Conservation (phyloP, 2,329 filamentous ascomycete genomes). For the Exophiala sideris region DNA sequence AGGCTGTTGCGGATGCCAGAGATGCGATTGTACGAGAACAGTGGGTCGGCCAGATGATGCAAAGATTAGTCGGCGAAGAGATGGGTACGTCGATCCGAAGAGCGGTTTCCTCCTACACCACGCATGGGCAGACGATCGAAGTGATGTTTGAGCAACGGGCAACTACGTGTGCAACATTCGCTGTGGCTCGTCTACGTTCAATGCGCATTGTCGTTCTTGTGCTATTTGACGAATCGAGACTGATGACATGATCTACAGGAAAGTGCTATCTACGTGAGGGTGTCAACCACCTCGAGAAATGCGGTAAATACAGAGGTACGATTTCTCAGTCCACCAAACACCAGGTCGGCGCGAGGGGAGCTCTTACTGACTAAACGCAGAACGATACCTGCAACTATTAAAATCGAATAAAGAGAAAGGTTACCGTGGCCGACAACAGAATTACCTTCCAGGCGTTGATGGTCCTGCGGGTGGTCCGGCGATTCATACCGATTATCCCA, state of each 20-base stretch:
- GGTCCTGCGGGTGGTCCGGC: conserved; percentile 24
- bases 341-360: not conserved
- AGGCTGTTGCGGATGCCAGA: conserved; percentile 61
- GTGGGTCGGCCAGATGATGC: conserved; percentile 69
- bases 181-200: no score
- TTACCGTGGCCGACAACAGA: conserved; percentile 63
- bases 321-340: not conserved
- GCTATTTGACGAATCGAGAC: not conserved
- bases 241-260: conserved; percentile 48
- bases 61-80: conserved; percentile 62
- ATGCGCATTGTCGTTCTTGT: no score
- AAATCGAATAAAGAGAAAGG: conserved; percentile 62
- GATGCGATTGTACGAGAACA: conserved; percentile 65
- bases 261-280: conserved; percentile 64
- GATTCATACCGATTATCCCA: conserved; percentile 27
- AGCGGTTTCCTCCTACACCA: conserved; percentile 43
- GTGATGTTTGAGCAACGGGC: conserved; percentile 22
- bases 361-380: conserved; percentile 36
- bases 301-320: conserved; percentile 62
- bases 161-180: not conserved
- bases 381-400: conserved; percentile 63
- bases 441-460: conserved; percentile 47
- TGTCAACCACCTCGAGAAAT: conserved; percentile 67
- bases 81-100: conserved; percentile 55
- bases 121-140: no score